Percentiles rank a stretch among this genome's conserved stretches.
Evolutionary conservation across 2,329 filamentous ascomycete species (phyloP).

Genomic region (Dactylonectria macrodidyma): DNA sequence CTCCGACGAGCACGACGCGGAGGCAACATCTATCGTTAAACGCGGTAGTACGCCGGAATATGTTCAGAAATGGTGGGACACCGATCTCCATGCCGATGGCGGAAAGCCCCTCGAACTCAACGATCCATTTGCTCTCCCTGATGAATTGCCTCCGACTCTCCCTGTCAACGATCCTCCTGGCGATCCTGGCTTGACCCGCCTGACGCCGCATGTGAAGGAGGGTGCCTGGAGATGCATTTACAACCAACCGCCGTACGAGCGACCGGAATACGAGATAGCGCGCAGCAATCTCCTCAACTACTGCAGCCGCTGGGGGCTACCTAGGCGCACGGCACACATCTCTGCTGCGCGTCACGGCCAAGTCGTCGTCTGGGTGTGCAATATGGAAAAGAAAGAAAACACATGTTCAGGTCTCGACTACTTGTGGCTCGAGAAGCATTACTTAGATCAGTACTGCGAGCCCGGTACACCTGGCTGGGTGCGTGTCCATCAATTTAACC

Average conservation of each 20-base stretch:
- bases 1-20: conserved; percentile 2
- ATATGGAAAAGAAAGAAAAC: not conserved
- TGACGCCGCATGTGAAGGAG: no score
- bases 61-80: no score
- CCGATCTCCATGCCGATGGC: no score
- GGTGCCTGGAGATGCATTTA: conserved; percentile 8
- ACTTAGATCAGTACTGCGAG: conserved; percentile 10
- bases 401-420: conserved; percentile 7
- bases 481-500: no score
- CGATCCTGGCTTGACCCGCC: not conserved
- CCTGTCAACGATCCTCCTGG: not conserved
- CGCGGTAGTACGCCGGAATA: not conserved
- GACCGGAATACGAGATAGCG: conserved; percentile 8
- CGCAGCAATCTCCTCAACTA: conserved; percentile 14
- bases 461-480: not conserved
- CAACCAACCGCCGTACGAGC: conserved; percentile 9
- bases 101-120: no score
- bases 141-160: not conserved
- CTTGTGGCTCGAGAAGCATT: not conserved
- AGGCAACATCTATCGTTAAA: not conserved
- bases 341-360: conserved; percentile 20
- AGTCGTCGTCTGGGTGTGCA: conserved; percentile 18
- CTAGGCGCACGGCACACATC: conserved; percentile 12
- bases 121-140: no score
- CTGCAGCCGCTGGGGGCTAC: conserved; percentile 13